Evolutionary conservation across 345 rosid genomes (phyloP), one percentile per base, ranked within the genome.

Genomic region (Passiflora organensis): DNA sequence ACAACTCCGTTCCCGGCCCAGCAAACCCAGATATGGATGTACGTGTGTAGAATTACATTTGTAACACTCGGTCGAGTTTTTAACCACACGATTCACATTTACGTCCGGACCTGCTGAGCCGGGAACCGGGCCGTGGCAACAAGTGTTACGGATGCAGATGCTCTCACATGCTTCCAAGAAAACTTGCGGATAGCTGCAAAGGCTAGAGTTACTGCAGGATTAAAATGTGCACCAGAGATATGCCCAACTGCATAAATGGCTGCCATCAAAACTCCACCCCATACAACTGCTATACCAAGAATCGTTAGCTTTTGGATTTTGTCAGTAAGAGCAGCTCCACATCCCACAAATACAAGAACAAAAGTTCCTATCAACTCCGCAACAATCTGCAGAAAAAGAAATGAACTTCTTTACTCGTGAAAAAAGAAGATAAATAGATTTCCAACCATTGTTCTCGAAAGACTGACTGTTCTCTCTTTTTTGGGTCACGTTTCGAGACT

Each of bases 151-250:
- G 34, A 28, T 28, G 34, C 8, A 28, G 34, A 28, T 28, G 34
- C 8, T n/a, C 72, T 69, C 28, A 76, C 83, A 19, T 63, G 70
- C 73, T 72, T 76, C 83, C 78, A 67, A 18, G 78, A 24, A 51
- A 76, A 69, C 46, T 64, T 71, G 6, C 66, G 34, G 38, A 58
- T 50, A 3, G 72, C 66, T 1, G 81, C 77, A 6, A 75, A 67
- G 43, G 83, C 78, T 37, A 71, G 52, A 43, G 74, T 70, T 47
- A 76, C 81, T 10, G 78, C 81, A 39, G 83, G 83, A 55, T 76
- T 78, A 32, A 81, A 81, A 71, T 81, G 83, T 48, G 77, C 83
- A 36, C 81, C 81, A 4, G 83, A 78, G 59, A 78, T 28, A 49
- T 73, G 83, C 0, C 83, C 78, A 17, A 81, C 45, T 9, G 81